These are phyloP conservation scores for Apiotrichum mycotoxinovorans DNA, from an alignment of 1,284 basidiomycete genomes.

Conservation along the genomic window DNA sequence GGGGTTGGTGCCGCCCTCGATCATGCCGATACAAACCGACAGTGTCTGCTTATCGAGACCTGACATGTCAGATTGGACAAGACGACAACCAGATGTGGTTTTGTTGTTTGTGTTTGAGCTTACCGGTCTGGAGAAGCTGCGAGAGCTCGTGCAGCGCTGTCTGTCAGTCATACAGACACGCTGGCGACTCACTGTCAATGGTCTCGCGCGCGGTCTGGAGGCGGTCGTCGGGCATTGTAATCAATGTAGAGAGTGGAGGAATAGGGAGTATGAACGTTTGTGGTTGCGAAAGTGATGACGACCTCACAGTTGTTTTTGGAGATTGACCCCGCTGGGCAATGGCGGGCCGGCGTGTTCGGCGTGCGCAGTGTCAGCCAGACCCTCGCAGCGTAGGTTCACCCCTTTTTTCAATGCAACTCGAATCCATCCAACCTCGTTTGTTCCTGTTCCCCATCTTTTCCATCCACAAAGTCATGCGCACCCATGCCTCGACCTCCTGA, in stretches of 20 bases:
- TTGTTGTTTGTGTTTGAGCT: background rate
- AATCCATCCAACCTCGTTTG: background rate
- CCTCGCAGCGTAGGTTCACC: background rate
- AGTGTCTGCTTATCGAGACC: constrained; percentile 47
- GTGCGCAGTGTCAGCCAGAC: no score
- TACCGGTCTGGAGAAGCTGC: constrained; percentile 45
- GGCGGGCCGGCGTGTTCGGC: no score
- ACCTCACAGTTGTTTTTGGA: no score
- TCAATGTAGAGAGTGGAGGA: background rate
- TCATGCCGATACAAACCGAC: constrained; percentile 47
- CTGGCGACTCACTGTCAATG: constrained; percentile 39
- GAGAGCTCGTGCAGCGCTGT: constrained; percentile 45
- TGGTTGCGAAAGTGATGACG: no score
- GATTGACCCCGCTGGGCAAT: no score
- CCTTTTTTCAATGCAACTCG: background rate
- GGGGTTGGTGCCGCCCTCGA: constrained; percentile 47
- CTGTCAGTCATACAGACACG: background rate
- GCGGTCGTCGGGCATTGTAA: constrained; percentile 22
- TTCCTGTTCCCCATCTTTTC: background rate
- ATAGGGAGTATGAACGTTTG: background rate
- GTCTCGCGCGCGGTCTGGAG: constrained; percentile 47
- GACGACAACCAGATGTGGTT: no score
- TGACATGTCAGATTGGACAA: constrained; percentile 10
- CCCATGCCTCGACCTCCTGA: constrained; percentile 13
- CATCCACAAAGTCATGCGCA: constrained; percentile 5